Percentiles rank a stretch among this genome's conserved stretches.
Conservation (phyloP, 495 filamentous ascomycete genomes). For the Podospora didyma region DNA sequence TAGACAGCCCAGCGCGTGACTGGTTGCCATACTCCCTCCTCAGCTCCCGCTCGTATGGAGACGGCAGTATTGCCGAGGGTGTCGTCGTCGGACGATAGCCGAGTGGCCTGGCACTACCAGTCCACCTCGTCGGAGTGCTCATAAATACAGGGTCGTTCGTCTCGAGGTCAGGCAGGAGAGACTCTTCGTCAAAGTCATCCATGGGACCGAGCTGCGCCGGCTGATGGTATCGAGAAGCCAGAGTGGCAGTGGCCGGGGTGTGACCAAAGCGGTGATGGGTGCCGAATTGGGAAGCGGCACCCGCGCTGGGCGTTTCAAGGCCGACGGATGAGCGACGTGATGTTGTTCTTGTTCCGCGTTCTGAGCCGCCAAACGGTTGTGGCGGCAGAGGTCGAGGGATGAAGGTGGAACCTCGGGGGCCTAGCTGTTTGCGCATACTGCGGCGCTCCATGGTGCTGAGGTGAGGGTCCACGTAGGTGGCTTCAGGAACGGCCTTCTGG, state of each 20-base stretch:
- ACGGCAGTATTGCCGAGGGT: constrained; percentile 26
- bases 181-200: constrained; percentile 23
- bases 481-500: constrained; percentile 16
- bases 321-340: neutral
- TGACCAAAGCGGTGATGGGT: neutral
- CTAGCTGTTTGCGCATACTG: constrained; percentile 10
- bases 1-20: neutral
- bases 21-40: constrained; percentile 13
- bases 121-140: constrained; percentile 30
- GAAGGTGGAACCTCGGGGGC: neutral
- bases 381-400: neutral
- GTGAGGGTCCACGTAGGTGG: constrained; percentile 10
- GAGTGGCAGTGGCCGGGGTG: no score
- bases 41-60: constrained; percentile 26
- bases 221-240: neutral
- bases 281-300: neutral
- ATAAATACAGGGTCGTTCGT: constrained; percentile 23
- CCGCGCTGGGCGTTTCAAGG: no score
- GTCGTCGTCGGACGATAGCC: constrained; percentile 23
- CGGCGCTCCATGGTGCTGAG: constrained; percentile 19
- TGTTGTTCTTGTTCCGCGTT: neutral
- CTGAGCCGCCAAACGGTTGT: neutral
- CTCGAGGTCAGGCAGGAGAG: constrained; percentile 10
- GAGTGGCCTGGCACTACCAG: constrained; percentile 13
- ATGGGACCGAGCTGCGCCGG: constrained; percentile 17